Percentiles rank a stretch among this genome's conserved stretches.
Conservation (phyloP, 2,329 filamentous ascomycete genomes). For the Stagonosporopsis cucurbitacearum region DNA sequence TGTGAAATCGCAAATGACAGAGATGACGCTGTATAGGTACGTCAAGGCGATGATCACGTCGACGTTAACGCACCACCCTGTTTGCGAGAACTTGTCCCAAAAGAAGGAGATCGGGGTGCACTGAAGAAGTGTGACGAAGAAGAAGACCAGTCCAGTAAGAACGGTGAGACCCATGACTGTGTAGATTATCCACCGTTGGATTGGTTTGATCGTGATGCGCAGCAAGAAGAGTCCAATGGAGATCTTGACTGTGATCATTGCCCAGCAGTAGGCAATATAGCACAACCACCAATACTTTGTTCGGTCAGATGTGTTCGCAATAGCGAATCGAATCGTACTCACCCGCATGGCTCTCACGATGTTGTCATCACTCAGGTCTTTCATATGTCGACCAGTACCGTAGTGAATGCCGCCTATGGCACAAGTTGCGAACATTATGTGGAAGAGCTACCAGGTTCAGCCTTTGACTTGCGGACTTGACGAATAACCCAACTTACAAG, state of each 20-base stretch:
- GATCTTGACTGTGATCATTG: slow-evolving; percentile 43
- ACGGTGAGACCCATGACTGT: slow-evolving; percentile 44
- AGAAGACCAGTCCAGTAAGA: slow-evolving; percentile 50
- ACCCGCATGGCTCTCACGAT: slow-evolving; percentile 41
- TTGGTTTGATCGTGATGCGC: slow-evolving; percentile 37
- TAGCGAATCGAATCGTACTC: slow-evolving; percentile 6
- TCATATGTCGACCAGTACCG: slow-evolving; percentile 44
- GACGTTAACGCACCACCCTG: slow-evolving; percentile 52
- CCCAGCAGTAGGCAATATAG: slow-evolving; percentile 42
- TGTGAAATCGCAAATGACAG: slow-evolving; percentile 56
- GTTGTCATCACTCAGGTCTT: slow-evolving; percentile 27
- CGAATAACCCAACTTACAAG: slow-evolving; percentile 29
- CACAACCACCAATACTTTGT: slow-evolving; percentile 46
- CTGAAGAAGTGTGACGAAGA: slow-evolving; percentile 59
- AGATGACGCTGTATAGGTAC: slow-evolving; percentile 56
- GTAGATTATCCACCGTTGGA: slow-evolving; percentile 48
- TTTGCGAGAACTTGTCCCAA: slow-evolving; percentile 52
- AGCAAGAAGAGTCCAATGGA: slow-evolving; percentile 46
- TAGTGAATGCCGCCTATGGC: slow-evolving; percentile 41
- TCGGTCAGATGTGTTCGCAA: not conserved
- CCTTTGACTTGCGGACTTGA: not conserved
- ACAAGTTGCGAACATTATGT: slow-evolving; percentile 42
- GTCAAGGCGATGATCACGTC: slow-evolving; percentile 53
- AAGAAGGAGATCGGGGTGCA: slow-evolving; percentile 59
- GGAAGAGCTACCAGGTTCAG: slow-evolving; percentile 24